These are phyloP conservation scores for Calvatia gigantea DNA, from an alignment of 768 basidiomycete species.

Conservation along the genomic window DNA sequence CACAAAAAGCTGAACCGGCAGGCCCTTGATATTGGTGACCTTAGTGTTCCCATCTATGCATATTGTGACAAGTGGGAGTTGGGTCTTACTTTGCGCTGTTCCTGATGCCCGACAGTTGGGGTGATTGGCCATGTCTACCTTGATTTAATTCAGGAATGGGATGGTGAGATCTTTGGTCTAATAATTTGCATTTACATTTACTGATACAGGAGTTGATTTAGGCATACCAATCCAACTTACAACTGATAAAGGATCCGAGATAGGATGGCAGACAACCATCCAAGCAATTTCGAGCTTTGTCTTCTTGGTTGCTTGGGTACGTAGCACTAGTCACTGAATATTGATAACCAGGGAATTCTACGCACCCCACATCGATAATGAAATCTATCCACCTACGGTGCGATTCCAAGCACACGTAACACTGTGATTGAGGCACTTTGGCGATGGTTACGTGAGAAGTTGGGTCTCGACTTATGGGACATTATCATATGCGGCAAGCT, in stretches of 20 bases:
- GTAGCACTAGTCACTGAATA: background rate
- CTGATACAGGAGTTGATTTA: background rate
- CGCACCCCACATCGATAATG: slow-evolving; percentile 18
- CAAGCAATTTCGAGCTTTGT: slow-evolving; percentile 4
- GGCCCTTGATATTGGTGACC: slow-evolving; percentile 23
- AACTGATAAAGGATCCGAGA: slow-evolving; percentile 5
- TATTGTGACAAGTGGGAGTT: slow-evolving; percentile 22
- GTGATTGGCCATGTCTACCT: slow-evolving; percentile 23
- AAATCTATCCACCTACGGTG: slow-evolving; percentile 16
- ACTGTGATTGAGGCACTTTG: slow-evolving; percentile 25
- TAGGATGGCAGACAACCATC: background rate
- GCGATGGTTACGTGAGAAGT: slow-evolving; percentile 22
- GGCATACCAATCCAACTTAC: slow-evolving; percentile 1
- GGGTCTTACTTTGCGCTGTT: slow-evolving; percentile 18
- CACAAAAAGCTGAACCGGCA: slow-evolving; percentile 12
- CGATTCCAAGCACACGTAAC: slow-evolving; percentile 21
- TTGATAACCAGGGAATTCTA: slow-evolving; percentile 15
- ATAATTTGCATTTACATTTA: background rate
- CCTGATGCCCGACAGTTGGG: slow-evolving; percentile 19
- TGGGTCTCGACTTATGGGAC: slow-evolving; percentile 18
- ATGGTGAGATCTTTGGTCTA: slow-evolving; percentile 12
- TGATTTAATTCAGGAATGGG: slow-evolving; percentile 18
- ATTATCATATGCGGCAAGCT: slow-evolving; percentile 13
- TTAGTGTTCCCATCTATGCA: slow-evolving; percentile 21
- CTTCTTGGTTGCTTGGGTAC: background rate